phyloP scores from a whole-genome alignment of 768 basidiomycete species.

The Holtermannia corniformis region DNA sequence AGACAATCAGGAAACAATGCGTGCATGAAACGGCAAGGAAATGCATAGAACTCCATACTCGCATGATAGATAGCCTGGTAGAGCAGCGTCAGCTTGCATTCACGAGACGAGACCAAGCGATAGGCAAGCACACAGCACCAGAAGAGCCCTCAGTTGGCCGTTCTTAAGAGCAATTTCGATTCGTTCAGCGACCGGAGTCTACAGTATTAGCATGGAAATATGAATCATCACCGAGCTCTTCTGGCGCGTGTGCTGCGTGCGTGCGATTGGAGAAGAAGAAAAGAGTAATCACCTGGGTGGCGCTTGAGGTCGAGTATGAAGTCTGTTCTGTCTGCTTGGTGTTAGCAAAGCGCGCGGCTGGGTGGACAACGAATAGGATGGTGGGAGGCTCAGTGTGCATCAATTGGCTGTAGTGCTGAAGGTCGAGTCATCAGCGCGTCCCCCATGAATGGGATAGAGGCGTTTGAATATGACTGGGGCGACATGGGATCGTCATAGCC shows the following conservation, averaged over 20 bases:
- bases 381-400: conserved; percentile 4
- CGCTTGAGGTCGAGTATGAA: too few species aligned
- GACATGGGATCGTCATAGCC: conserved; percentile 5
- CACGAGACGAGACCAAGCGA: too few species aligned
- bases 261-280: too few species aligned
- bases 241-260: background rate
- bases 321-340: too few species aligned
- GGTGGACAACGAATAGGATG: background rate
- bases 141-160: background rate
- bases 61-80: too few species aligned
- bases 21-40: too few species aligned
- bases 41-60: too few species aligned
- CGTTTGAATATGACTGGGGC: conserved; percentile 4
- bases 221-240: background rate
- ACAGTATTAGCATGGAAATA: background rate
- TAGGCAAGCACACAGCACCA: too few species aligned
- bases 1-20: too few species aligned
- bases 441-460: conserved; percentile 4
- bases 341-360: too few species aligned
- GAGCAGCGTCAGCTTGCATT: too few species aligned
- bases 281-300: background rate
- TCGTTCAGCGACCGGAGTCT: background rate
- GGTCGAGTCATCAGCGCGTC: conserved; percentile 7
- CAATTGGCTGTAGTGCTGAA: conserved; percentile 7
- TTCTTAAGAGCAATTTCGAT: background rate